Conservation (phyloP, 768 basidiomycete genomes). For the Rhizopogon rudus region DNA sequence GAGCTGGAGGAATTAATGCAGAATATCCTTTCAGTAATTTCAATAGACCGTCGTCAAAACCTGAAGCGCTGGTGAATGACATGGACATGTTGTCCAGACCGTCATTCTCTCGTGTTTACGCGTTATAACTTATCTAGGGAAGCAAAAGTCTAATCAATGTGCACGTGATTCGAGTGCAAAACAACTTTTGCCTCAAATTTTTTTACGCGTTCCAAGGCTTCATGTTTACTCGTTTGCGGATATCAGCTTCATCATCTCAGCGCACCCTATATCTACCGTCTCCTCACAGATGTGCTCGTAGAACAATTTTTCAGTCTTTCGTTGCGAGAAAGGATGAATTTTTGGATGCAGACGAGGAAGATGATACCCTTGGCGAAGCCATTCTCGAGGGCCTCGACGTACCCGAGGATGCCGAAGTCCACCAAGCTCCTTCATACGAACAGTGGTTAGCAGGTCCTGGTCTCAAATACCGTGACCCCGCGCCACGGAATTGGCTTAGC, state of each 20-base stretch:
- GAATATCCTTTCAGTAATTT: constrained; percentile 48
- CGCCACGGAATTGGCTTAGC: constrained; percentile 61
- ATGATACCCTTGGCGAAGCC: constrained; percentile 10
- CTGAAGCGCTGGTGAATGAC: background rate
- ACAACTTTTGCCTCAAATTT: constrained; percentile 9
- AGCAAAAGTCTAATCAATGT: background rate
- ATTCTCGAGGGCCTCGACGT: constrained; percentile 11
- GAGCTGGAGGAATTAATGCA: constrained; percentile 41
- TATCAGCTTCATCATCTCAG: constrained; percentile 6
- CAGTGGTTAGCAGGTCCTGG: constrained; percentile 15
- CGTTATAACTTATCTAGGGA: too few species aligned
- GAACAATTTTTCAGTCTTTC: constrained; percentile 18
- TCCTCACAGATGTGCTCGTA: constrained; percentile 3
- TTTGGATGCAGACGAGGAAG: constrained; percentile 5
- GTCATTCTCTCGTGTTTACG: background rate
- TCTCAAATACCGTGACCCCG: constrained; percentile 19
- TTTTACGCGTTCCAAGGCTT: constrained; percentile 1
- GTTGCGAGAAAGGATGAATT: background rate
- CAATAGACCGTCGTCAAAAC: constrained; percentile 26
- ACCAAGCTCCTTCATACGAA: constrained; percentile 2
- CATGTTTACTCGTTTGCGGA: constrained; percentile 20
- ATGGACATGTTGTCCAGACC: background rate
- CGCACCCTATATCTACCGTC: constrained; percentile 7
- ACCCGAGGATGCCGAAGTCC: constrained; percentile 9
- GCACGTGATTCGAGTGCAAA: background rate